Evolutionary conservation across 176 grass and related monocot genomes (phyloP), one percentile per base, ranked within the genome.

Genomic region (Hordeum marinum): DNA sequence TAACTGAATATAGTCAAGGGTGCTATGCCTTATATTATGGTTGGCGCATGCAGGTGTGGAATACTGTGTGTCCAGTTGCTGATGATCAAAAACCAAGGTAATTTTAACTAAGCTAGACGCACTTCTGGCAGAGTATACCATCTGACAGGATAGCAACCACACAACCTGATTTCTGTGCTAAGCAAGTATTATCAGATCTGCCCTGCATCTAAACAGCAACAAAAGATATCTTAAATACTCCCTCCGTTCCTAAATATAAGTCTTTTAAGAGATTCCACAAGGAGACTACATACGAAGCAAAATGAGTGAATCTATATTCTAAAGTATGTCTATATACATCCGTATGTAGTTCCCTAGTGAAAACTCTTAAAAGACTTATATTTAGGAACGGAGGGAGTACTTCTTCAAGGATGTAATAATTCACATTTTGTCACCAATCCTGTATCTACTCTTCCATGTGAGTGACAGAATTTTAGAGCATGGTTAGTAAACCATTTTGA

Each of bases 141-240:
- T 32, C 55, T 64, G 42, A 18, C 55, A 65, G 25, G 25, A 67
- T 36, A 11, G 13, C 24, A 78, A 54, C 55, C 52, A 87, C 4
- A 79, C 84, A 68, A 80, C 58, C 54, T 67, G 25, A 88, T 65
- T 79, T 45, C n/a, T 50, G 77, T 64, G 11, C 21, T 78, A 88
- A 79, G 52, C 78, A 39, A 25, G 17, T 40, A 71, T 8, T 32
- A 24, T 34, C 6, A 74, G 65, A 70, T 62, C 63, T 70, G 4
- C 43, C 72, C 25, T 62, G 76, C 62, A 54, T 79, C 23, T 39
- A 54, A 6, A 60, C 36, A 57, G 12, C 41, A 24, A 70, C 12
- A 26, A 37, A 41, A 24, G 17, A 57, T 27, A 74, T 14, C 14
- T 0, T 62, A 34, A 11, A 45, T 24, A 9, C n/a, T n/a, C n/a